A percentile compares a stretch with the other conserved stretches of the same genome.
Conservation (phyloP, 106 monocot species). For the Platanthera zijinensis region DNA sequence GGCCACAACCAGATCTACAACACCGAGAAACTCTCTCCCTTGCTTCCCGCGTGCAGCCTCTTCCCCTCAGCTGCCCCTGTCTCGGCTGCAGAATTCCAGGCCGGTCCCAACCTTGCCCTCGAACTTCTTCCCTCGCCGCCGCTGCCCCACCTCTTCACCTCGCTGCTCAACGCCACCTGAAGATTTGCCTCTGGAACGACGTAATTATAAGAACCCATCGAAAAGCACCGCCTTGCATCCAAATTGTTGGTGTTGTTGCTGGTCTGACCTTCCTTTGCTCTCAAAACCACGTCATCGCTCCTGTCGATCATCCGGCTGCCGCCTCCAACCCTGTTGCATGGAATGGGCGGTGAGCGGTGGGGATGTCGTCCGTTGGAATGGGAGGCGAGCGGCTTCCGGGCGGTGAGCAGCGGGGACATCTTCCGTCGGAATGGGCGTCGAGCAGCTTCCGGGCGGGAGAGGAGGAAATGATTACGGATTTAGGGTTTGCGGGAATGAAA, state of each 20-base stretch:
- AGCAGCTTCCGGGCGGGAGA: too few species aligned
- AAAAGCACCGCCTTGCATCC: constrained; percentile 86
- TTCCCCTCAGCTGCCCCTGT: constrained; percentile 36
- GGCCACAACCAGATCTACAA: constrained; percentile 85
- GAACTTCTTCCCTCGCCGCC: constrained; percentile 10
- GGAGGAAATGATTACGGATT: too few species aligned
- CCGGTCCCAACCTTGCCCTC: constrained; percentile 9
- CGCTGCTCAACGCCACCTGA: constrained; percentile 35
- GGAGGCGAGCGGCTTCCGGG: too few species aligned
- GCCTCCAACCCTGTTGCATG: constrained; percentile 11
- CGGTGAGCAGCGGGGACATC: too few species aligned
- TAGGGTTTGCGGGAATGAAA: too few species aligned
- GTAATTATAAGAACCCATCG: constrained; percentile 91
- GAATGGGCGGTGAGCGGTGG: too few species aligned
- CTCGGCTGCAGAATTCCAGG: constrained; percentile 10
- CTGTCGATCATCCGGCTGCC: not conserved
- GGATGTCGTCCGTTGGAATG: too few species aligned
- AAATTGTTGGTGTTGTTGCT: constrained; percentile 76
- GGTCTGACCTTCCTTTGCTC: constrained; percentile 48
- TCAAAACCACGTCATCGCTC: constrained; percentile 5
- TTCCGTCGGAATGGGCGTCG: too few species aligned
- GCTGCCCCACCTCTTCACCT: constrained; percentile 6
- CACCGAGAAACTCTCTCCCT: constrained; percentile 79
- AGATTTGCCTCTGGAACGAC: constrained; percentile 61
- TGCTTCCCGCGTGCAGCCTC: constrained; percentile 43